These are phyloP conservation scores for Cercospora citrullina DNA, from an alignment of 2,329 filamentous ascomycete genomes.

Conservation along the genomic window DNA sequence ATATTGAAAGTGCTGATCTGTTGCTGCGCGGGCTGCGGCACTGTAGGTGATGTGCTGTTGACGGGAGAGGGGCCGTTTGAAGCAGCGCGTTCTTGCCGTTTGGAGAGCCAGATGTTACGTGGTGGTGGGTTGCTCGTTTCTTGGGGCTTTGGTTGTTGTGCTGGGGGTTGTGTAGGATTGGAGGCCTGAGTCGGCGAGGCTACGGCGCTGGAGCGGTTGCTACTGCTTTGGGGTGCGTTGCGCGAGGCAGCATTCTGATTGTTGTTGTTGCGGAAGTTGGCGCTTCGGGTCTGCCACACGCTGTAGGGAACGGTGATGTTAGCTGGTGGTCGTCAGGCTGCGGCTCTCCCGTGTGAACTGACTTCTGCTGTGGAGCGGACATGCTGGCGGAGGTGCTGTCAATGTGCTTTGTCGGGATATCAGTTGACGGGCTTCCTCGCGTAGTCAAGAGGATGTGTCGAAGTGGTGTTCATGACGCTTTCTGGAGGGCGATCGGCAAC, in stretches of 20 bases:
- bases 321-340: background rate
- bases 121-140: constrained; percentile 3
- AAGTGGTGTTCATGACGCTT: background rate
- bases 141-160: background rate
- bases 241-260: constrained; percentile 4
- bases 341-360: background rate
- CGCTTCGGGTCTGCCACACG: constrained; percentile 9
- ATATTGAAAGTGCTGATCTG: constrained; percentile 4
- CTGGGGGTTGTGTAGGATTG: background rate
- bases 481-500: background rate
- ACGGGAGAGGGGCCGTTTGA: constrained; percentile 2
- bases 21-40: background rate
- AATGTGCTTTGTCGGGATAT: background rate
- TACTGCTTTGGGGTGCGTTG: background rate
- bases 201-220: constrained; percentile 7
- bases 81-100: constrained; percentile 1
- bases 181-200: background rate
- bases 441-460: background rate
- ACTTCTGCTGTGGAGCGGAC: constrained; percentile 8
- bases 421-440: background rate
- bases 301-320: background rate
- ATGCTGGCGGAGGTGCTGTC: background rate
- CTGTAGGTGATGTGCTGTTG: background rate
- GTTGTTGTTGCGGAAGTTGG: constrained; percentile 8
- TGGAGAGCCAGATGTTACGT: constrained; percentile 7